These are phyloP conservation scores for Phytophthora ramorum DNA, from an alignment of 352 stramenopile genomes.

Conservation along the genomic window DNA sequence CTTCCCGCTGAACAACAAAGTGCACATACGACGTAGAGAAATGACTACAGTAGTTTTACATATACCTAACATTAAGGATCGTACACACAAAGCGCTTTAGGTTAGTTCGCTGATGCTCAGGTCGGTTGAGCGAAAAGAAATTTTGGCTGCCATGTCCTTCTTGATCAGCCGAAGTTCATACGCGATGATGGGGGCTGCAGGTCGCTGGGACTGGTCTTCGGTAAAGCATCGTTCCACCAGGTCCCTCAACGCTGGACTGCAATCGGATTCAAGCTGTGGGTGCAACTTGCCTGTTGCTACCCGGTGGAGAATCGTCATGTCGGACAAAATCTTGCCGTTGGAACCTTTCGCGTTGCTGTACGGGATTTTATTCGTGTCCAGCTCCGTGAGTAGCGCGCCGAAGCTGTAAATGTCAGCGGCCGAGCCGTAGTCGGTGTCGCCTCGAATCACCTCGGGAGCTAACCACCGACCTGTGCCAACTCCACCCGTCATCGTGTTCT, in stretches of 20 bases:
- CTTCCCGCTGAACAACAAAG: no score
- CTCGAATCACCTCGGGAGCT: slow-evolving; percentile 51
- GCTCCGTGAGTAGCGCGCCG: slow-evolving; percentile 47
- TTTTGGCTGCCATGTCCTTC: slow-evolving; percentile 14
- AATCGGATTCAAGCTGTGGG: slow-evolving; percentile 38
- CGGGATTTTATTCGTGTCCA: slow-evolving; percentile 57
- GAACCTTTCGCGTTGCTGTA: slow-evolving; percentile 38
- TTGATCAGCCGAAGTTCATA: slow-evolving; percentile 43
- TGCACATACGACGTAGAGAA: no score
- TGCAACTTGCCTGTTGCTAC: slow-evolving; percentile 41
- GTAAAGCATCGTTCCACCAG: slow-evolving; percentile 44
- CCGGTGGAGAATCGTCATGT: slow-evolving; percentile 44
- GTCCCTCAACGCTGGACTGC: slow-evolving; percentile 27
- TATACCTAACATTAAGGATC: not conserved
- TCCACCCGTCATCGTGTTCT: slow-evolving; percentile 44
- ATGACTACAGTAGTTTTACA: not conserved
- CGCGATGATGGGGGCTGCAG: slow-evolving; percentile 31
- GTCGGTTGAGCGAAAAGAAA: slow-evolving; percentile 9
- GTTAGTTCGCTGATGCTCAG: slow-evolving; percentile 23
- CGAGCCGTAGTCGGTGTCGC: slow-evolving; percentile 31
- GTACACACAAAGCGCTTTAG: not conserved
- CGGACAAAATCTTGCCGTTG: slow-evolving; percentile 32
- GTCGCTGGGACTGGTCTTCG: slow-evolving; percentile 29
- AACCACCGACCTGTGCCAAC: slow-evolving; percentile 50
- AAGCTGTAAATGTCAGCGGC: slow-evolving; percentile 62